A percentile compares a stretch with the other conserved stretches of the same genome.
These are phyloP conservation scores for Nevesoporus exiguus DNA, from an alignment of 768 basidiomycete genomes.

Conservation along the genomic window DNA sequence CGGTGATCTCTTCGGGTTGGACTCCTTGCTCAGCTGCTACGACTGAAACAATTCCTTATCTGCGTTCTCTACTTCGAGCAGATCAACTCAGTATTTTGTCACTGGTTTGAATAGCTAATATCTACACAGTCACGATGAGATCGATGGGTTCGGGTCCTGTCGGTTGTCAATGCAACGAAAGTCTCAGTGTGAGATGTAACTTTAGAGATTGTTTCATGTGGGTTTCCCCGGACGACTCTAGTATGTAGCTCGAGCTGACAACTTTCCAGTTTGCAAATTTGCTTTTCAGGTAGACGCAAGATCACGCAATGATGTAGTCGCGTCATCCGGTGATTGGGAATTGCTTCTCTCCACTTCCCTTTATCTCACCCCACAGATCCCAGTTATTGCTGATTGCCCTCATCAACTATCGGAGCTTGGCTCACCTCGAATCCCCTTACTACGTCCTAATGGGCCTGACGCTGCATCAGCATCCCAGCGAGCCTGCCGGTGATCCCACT, in stretches of 20 bases:
- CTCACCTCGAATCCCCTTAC: background rate
- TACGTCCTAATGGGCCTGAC: conserved; percentile 18
- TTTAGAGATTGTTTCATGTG: background rate
- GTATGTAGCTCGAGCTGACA: background rate
- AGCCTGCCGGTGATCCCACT: background rate
- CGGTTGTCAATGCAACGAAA: background rate
- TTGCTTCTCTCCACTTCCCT: background rate
- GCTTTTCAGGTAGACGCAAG: conserved; percentile 19
- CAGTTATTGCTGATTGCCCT: background rate
- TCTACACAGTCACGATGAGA: conserved; percentile 1
- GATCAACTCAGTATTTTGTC: background rate
- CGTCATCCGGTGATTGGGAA: conserved; percentile 8
- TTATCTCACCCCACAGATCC: background rate
- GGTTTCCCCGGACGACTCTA: background rate
- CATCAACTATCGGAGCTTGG: conserved; percentile 6
- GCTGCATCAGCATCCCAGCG: background rate
- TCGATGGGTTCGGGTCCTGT: background rate
- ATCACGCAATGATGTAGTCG: conserved; percentile 30
- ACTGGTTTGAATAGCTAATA: background rate
- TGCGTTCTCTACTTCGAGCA: background rate
- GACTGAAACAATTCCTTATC: background rate
- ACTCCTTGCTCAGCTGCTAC: too few species aligned
- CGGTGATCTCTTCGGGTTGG: too few species aligned
- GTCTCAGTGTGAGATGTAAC: background rate
- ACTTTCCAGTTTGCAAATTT: conserved; percentile 6